Evolutionary conservation across 2,329 filamentous ascomycete genomes (phyloP).

Genomic region (Neurospora sp.): DNA sequence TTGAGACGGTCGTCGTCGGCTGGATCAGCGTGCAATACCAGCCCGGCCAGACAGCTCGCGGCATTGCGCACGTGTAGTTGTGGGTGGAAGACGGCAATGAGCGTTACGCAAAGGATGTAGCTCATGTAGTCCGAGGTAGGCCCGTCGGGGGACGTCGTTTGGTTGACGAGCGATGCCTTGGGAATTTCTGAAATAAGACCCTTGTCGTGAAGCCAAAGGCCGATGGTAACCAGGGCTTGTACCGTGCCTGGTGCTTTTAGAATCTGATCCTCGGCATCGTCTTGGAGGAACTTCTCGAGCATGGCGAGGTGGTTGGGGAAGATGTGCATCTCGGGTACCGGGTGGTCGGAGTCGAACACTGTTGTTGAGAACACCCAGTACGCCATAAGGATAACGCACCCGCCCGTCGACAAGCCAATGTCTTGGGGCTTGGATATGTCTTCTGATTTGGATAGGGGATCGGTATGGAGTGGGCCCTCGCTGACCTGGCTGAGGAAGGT

Average conservation of each 20-base stretch:
- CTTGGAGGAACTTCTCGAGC: slow-evolving; percentile 42
- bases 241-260: slow-evolving; percentile 41
- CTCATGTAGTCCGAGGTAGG: slow-evolving; percentile 41
- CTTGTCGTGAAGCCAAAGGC: slow-evolving; percentile 47
- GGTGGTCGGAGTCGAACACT: slow-evolving; percentile 48
- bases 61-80: slow-evolving; percentile 44
- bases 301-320: slow-evolving; percentile 52
- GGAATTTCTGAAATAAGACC: slow-evolving; percentile 29
- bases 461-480: slow-evolving; percentile 29
- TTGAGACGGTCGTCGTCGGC: slow-evolving; percentile 47
- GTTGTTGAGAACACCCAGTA: slow-evolving; percentile 55
- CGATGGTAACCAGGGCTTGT: slow-evolving; percentile 50
- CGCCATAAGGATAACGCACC: slow-evolving; percentile 47
- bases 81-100: slow-evolving; percentile 49
- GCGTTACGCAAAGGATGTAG: slow-evolving; percentile 50
- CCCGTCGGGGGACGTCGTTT: slow-evolving; percentile 13
- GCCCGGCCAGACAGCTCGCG: slow-evolving; percentile 42
- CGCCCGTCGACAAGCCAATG: slow-evolving; percentile 49
- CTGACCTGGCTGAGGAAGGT: slow-evolving; percentile 37
- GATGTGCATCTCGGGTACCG: slow-evolving; percentile 42
- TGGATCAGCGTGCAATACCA: slow-evolving; percentile 48
- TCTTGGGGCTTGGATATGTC: slow-evolving; percentile 29
- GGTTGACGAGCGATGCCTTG: slow-evolving; percentile 21
- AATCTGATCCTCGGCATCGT: slow-evolving; percentile 40
- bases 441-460: slow-evolving; percentile 32